A percentile compares a stretch with the other conserved stretches of the same genome.
These are phyloP conservation scores for Ogataea corticis DNA, from an alignment of 805 yeast species.

Conservation along the genomic window DNA sequence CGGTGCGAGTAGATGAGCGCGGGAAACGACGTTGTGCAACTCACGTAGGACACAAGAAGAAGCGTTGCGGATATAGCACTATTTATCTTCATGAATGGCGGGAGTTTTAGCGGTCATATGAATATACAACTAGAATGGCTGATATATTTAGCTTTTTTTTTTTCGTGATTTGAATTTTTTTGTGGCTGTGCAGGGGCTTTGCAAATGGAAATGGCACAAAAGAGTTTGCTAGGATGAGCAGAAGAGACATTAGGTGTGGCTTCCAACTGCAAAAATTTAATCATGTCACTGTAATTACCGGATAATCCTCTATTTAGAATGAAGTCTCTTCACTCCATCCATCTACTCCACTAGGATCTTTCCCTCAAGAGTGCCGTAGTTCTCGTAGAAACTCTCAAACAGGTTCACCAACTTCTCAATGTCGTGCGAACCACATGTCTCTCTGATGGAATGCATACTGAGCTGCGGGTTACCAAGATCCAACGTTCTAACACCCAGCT, in stretches of 20 bases:
- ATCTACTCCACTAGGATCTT: conserved; percentile 40
- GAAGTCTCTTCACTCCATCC: not conserved
- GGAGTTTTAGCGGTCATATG: too few species aligned
- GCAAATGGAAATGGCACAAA: too few species aligned
- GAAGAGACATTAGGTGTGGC: too few species aligned
- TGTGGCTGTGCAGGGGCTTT: too few species aligned
- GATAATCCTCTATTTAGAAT: too few species aligned
- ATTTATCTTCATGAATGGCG: not conserved
- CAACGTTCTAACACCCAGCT: conserved; percentile 81
- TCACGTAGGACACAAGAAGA: not conserved
- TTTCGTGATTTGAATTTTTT: too few species aligned
- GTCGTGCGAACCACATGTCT: conserved; percentile 83
- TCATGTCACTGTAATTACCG: too few species aligned
- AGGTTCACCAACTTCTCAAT: conserved; percentile 60
- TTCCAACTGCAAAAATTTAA: too few species aligned
- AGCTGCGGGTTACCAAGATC: conserved; percentile 92
- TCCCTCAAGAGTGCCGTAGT: conserved; percentile 41
- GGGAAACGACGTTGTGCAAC: conserved; percentile 23
- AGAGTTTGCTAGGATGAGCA: too few species aligned
- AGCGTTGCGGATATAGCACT: not conserved
- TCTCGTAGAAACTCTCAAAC: conserved; percentile 61
- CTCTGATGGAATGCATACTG: conserved; percentile 92
- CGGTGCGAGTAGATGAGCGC: conserved; percentile 29
- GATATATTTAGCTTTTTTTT: too few species aligned
- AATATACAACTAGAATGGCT: too few species aligned